Conservation (phyloP, 2,329 filamentous ascomycete species). For the Alternaria longipes region DNA sequence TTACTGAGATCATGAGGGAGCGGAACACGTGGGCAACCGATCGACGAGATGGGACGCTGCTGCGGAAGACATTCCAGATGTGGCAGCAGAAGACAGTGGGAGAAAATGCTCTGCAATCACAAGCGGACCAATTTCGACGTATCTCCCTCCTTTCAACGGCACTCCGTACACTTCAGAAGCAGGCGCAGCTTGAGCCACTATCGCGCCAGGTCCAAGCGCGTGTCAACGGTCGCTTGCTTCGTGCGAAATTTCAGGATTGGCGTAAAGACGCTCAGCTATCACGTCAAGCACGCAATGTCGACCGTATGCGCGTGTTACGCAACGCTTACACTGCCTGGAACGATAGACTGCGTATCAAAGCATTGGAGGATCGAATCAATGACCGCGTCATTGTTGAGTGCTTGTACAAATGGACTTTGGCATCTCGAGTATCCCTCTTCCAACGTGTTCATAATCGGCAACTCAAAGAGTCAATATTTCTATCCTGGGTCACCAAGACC, state of each 20-base stretch:
- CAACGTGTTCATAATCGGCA: conserved; percentile 48
- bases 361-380: conserved; percentile 63
- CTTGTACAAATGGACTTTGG: conserved; percentile 70
- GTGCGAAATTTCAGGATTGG: conserved; percentile 62
- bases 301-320: conserved; percentile 63
- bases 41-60: conserved; percentile 32
- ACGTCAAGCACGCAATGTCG: conserved; percentile 59
- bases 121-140: conserved; percentile 48
- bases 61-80: conserved; percentile 35
- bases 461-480: conserved; percentile 39
- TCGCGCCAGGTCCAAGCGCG: conserved; percentile 56
- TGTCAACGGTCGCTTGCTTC: conserved; percentile 57
- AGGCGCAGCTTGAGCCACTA: conserved; percentile 55
- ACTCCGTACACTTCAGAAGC: conserved; percentile 43
- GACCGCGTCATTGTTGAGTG: conserved; percentile 64
- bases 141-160: conserved; percentile 32
- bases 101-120: conserved; percentile 43
- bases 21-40: conserved; percentile 35
- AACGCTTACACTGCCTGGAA: conserved; percentile 71
- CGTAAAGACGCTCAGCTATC: conserved; percentile 53
- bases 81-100: conserved; percentile 32
- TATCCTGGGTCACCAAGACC: conserved; percentile 42
- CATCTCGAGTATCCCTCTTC: conserved; percentile 55
- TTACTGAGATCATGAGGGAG: conserved; percentile 36
- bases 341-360: conserved; percentile 64